phyloP scores from a whole-genome alignment of 169 alveolate genomes.

The Plasmodium chabaudi region DNA sequence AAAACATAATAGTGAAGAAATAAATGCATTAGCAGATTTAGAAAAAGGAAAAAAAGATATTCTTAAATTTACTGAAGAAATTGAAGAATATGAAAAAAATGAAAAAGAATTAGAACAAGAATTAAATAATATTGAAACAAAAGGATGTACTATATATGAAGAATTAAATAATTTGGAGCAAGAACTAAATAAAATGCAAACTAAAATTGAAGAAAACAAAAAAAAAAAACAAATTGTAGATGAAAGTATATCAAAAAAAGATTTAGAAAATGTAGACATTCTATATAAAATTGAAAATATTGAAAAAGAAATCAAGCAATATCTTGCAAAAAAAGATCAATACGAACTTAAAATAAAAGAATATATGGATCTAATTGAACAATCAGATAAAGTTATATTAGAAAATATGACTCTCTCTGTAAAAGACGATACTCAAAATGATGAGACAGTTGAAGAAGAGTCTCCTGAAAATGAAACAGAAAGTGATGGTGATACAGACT shows the following conservation, averaged over 20 bases:
- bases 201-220: constrained; percentile 39
- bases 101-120: constrained; percentile 81
- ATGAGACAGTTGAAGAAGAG: background rate
- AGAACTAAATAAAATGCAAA: constrained; percentile 16
- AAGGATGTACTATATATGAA: constrained; percentile 75
- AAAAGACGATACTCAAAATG: background rate
- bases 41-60: constrained; percentile 81
- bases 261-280: constrained; percentile 68
- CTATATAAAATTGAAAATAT: constrained; percentile 38
- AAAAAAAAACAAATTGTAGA: constrained; percentile 59
- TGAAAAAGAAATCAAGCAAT: constrained; percentile 42
- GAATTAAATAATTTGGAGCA: constrained; percentile 17
- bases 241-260: constrained; percentile 55
- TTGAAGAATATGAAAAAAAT: constrained; percentile 80
- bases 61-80: constrained; percentile 79
- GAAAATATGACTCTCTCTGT: constrained; percentile 15
- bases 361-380: constrained; percentile 22
- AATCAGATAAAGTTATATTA: constrained; percentile 26
- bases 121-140: constrained; percentile 81
- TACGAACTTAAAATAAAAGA: constrained; percentile 32
- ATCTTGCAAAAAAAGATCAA: background rate
- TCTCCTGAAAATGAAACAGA: background rate
- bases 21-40: constrained; percentile 79
- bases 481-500: background rate
- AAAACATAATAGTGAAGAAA: constrained; percentile 76